A percentile compares a stretch with the other conserved stretches of the same genome.
phyloP scores from a whole-genome alignment of 345 rosid genomes.

The Citropsis articulata region DNA sequence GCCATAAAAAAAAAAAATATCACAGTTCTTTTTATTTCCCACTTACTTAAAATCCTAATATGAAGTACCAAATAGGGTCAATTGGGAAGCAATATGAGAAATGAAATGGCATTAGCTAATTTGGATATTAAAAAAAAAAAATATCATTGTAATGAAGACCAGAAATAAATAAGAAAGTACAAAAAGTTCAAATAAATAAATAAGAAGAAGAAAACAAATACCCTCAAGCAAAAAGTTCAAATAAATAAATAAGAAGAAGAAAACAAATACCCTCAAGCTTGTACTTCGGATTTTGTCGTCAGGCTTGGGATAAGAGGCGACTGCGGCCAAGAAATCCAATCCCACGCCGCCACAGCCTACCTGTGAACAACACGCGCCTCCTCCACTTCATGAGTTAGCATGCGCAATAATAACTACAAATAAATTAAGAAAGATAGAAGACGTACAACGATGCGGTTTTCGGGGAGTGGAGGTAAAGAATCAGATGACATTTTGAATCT shows the following conservation, averaged over 20 bases:
- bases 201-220: background rate
- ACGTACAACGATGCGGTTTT: constrained; percentile 36
- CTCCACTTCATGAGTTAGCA: background rate
- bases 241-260: background rate
- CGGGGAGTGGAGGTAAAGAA: constrained; percentile 35
- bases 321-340: constrained; percentile 75
- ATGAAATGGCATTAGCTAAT: background rate
- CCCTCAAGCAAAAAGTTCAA: constrained; percentile 41
- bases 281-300: constrained; percentile 90
- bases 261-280: constrained; percentile 46
- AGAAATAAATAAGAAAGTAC: background rate
- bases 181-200: too few species aligned
- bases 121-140: too few species aligned
- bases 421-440: background rate
- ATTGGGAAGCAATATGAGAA: background rate
- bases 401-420: background rate
- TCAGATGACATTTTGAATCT: constrained; percentile 54
- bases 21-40: background rate
- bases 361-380: constrained; percentile 31
- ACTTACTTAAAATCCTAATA: background rate
- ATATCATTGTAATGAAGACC: too few species aligned
- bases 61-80: background rate
- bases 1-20: background rate
- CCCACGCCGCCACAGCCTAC: constrained; percentile 60
- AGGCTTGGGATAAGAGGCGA: constrained; percentile 72